Percentiles rank a stretch among this genome's conserved stretches.
These are phyloP conservation scores for Linnemannia elongata DNA, from an alignment of 192 early-diverging fungal genomes.

Conservation along the genomic window DNA sequence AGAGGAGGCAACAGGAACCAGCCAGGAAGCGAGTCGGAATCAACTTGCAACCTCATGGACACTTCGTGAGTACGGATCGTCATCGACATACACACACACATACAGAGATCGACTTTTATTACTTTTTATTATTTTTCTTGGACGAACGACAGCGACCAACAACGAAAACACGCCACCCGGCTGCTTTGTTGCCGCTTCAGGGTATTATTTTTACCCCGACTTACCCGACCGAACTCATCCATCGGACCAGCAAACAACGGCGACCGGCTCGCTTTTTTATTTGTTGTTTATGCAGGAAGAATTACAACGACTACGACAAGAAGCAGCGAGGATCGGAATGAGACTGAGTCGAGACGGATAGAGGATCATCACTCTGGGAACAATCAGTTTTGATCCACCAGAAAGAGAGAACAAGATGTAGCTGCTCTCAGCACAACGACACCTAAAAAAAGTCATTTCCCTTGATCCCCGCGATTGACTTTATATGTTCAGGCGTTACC, in stretches of 20 bases:
- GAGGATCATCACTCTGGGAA: not conserved
- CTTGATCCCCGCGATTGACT: slow-evolving; percentile 34
- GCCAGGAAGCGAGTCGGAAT: not conserved
- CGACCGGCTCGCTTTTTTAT: not conserved
- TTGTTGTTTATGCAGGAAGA: not conserved
- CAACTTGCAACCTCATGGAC: not conserved
- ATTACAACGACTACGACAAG: not conserved
- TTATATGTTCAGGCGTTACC: slow-evolving; percentile 19
- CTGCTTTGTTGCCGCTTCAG: not conserved
- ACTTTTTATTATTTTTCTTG: not conserved
- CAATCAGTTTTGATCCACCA: not conserved
- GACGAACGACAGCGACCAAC: not conserved
- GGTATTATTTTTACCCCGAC: slow-evolving; percentile 9
- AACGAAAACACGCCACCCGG: not conserved
- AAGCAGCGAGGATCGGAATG: slow-evolving; percentile 2
- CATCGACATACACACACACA: not conserved
- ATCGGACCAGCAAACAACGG: not conserved
- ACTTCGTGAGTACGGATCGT: not conserved
- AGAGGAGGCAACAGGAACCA: not conserved
- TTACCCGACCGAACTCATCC: not conserved
- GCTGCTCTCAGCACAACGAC: slow-evolving; percentile 4
- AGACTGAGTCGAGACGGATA: not conserved
- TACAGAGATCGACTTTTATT: not conserved
- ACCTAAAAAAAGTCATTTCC: not conserved
- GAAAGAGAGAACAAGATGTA: not conserved